Evolutionary conservation across 2,329 filamentous ascomycete species (phyloP).

Genomic region (Sclerotinia subarctica): DNA sequence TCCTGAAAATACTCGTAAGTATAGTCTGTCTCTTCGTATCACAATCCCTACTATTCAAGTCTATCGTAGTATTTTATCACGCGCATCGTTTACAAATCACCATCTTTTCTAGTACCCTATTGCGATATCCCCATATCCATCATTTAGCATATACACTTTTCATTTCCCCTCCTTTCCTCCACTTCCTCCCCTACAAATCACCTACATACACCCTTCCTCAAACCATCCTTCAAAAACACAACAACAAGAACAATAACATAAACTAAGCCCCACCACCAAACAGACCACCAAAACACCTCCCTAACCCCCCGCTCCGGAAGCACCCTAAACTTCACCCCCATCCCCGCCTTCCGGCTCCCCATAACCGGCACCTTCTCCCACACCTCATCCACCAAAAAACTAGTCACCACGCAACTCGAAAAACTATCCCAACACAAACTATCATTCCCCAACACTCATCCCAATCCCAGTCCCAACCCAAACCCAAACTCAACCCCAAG

Average conservation of each 20-base stretch:
- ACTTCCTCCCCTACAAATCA: no score
- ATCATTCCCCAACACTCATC: no score
- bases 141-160: no score
- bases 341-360: neutral
- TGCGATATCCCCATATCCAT: no score
- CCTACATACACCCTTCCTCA: no score
- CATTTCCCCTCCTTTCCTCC: no score
- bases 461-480: neutral
- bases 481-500: neutral
- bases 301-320: no score
- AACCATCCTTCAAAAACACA: no score
- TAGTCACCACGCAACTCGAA: neutral
- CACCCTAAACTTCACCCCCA: neutral
- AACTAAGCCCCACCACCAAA: neutral
- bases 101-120: no score
- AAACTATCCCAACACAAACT: no score
- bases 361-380: neutral
- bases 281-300: no score
- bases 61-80: neutral
- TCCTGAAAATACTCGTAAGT: neutral
- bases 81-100: neutral
- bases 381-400: neutral
- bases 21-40: neutral
- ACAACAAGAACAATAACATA: no score
- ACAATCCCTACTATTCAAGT: neutral